Base-by-base conservation (phyloP, 306 rosid species). In the Dalbergia cultrata region DNA sequence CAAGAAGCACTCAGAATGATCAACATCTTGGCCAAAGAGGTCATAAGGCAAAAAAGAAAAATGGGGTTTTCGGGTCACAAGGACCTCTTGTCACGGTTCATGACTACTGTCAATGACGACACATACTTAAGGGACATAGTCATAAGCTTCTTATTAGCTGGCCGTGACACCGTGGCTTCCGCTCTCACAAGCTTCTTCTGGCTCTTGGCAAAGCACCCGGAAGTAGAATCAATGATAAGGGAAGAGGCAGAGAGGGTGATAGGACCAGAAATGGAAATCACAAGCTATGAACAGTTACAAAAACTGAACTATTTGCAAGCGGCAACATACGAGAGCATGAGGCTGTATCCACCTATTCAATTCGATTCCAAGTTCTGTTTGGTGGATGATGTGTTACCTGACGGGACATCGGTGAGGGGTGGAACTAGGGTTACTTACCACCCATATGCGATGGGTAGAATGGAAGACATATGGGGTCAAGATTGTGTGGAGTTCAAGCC, bases 361-460 rank as follows among this genome's bases (percentile, higher is more conserved):
- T 92, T 90, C 16, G 97, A 94, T 68, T 94, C 98, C 0, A 94
- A 92, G 80, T 92, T 88, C 64, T 90, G 94, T 9, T 59, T 83
- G 26, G 67, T 78, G 0, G 97, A 94, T 17, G 98, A 94, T 41
- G 88, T 89, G 44, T 86, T 94, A 18, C 93, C 92, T 0, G 98
- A 94, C 18, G 98, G 97, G 19, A 89, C 90, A 0, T 22, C 19
- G 1, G 93, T 94, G 80, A 87, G 66, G 80, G 76, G 83, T 56
- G 98, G 97, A 4, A 92, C 92, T 81, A 89, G 98, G 86, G 98
- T 94, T 79, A 94, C 94, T 16, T 94, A 92, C 76, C 97, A 94
- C 62, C 90, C 94, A 0, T 92, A 94, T 2, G 97, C 98, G 5
- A 94, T 94, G 98, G 97, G 93, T 68, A 84, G 97, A 62, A 33